Conservation (phyloP, 371 early-diverging fungal species). For the Lichtheimia ramosa region DNA sequence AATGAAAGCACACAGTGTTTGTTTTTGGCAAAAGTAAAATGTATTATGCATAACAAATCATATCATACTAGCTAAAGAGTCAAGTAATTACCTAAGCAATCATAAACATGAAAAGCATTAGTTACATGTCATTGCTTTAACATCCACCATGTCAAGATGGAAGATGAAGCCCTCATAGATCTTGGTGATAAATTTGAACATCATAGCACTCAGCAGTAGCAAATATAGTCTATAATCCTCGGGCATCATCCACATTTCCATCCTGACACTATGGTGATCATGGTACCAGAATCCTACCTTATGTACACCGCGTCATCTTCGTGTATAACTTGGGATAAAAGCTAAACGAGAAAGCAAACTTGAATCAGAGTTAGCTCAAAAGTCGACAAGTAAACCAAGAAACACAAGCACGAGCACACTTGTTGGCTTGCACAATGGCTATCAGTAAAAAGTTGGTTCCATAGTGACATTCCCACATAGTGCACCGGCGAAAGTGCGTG, state of each 20-base stretch:
- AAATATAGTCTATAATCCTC: constrained; percentile 3
- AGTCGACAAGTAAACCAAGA: neutral
- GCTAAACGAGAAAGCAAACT: neutral
- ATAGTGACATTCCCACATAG: constrained; percentile 23
- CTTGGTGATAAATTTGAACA: constrained; percentile 10
- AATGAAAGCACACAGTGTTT: too few species aligned
- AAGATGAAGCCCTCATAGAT: constrained; percentile 1
- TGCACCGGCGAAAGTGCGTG: constrained; percentile 42
- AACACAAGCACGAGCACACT: too few species aligned
- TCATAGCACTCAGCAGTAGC: constrained; percentile 10
- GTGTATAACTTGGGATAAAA: neutral
- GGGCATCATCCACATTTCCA: neutral
- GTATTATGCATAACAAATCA: too few species aligned
- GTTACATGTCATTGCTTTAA: too few species aligned
- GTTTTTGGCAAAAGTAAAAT: too few species aligned
- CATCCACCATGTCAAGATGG: too few species aligned
- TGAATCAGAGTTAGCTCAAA: neutral
- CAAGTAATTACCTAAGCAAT: too few species aligned
- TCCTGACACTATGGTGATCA: neutral
- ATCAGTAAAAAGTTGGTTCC: constrained; percentile 28
- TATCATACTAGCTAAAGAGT: too few species aligned
- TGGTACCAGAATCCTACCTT: neutral
- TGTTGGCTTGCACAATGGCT: neutral
- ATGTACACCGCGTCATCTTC: neutral
- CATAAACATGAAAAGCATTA: too few species aligned